A percentile compares a stretch with the other conserved stretches of the same genome.
These are phyloP conservation scores for Pythium insidiosum DNA, from an alignment of 352 stramenopile genomes.

Conservation along the genomic window DNA sequence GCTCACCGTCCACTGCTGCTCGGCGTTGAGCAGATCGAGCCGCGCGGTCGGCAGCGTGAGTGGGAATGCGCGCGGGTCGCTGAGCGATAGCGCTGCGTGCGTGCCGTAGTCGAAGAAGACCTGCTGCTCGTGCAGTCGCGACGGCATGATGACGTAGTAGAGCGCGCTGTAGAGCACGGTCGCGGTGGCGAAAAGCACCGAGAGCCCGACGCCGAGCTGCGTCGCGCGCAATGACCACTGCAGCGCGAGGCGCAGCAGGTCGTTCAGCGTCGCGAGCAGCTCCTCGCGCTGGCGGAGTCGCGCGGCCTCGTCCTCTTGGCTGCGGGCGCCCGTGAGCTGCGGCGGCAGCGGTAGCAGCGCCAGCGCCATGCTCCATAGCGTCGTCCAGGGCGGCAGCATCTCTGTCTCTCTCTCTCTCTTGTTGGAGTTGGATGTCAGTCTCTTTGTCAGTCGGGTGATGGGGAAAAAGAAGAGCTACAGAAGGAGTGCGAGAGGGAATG, in stretches of 20 bases:
- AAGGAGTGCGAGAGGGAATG: too few species aligned
- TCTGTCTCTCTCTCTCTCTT: neutral
- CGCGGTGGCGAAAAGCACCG: constrained; percentile 40
- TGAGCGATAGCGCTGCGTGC: constrained; percentile 25
- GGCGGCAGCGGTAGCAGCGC: constrained; percentile 42
- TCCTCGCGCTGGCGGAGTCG: constrained; percentile 38
- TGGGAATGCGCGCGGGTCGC: neutral
- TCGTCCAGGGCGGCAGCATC: constrained; percentile 16
- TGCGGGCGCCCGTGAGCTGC: constrained; percentile 1
- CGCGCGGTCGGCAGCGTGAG: constrained; percentile 39
- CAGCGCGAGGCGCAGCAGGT: constrained; percentile 24
- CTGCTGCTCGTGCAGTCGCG: constrained; percentile 66
- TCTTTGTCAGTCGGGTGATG: too few species aligned
- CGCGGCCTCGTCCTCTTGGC: constrained; percentile 27
- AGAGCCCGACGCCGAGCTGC: constrained; percentile 22
- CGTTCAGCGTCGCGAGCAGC: constrained; percentile 16
- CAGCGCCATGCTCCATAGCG: constrained; percentile 46
- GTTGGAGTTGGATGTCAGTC: constrained; percentile 1
- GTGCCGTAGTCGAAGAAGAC: constrained; percentile 70
- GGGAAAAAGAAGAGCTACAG: too few species aligned
- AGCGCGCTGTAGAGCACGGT: constrained; percentile 58
- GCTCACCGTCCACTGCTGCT: constrained; percentile 51
- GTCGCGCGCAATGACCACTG: constrained; percentile 25
- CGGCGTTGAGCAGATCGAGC: constrained; percentile 41
- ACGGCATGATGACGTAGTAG: constrained; percentile 76